Evolutionary conservation across 179 eudicot genomes (phyloP), one percentile per base, ranked within the genome.

Genomic region (Corrigiola litoralis): DNA sequence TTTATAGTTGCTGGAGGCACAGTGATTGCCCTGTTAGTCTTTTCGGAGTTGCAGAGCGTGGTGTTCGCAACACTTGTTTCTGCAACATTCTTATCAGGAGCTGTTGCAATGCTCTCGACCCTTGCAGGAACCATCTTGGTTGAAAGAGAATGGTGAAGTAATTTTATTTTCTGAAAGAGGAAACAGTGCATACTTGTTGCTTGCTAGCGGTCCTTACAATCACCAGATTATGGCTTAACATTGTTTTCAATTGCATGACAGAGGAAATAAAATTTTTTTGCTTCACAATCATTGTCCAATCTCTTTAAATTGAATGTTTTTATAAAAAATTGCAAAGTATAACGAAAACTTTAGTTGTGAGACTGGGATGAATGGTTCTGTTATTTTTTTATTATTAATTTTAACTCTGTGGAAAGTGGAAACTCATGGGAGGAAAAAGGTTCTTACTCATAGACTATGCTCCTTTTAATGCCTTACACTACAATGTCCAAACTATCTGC

Each of bases 91-190:
- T 38, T 85, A 21, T 87, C 92, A 27, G 98, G 98, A 72, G 98
- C 95, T 36, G 62, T 89, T 66, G 98, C 82, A 13, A 83, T 84
- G 68, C 95, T 92, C 70, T 89, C 98, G 25, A 85, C 95, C 49
- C 90, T 92, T 57, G 96, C 90, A 38, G 98, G 98, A 68, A 92
- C 98, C 70, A 85, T 92, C 76, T 75, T 92, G 84, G 75, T 92
- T 13, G 98, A 92, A 83, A 84, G 92, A 85, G 98, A 92, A 84
- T 92, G 98, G 98, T 92, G 69, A 78, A 13, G 33, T 9, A 50
- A 59, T 42, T 8, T 55, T 57, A 36, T 7, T 49, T n/a, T 34
- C 20, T 4, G 31, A 45, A 23, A 54, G 11, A 44, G 37, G 20
- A 47, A 2, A 4, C 7, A 47, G 8, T 47, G 14, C 9, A 46